Percentiles rank a stretch among this genome's conserved stretches.
Conservation (phyloP, 2,329 filamentous ascomycete genomes). For the Fusarium buharicum region DNA sequence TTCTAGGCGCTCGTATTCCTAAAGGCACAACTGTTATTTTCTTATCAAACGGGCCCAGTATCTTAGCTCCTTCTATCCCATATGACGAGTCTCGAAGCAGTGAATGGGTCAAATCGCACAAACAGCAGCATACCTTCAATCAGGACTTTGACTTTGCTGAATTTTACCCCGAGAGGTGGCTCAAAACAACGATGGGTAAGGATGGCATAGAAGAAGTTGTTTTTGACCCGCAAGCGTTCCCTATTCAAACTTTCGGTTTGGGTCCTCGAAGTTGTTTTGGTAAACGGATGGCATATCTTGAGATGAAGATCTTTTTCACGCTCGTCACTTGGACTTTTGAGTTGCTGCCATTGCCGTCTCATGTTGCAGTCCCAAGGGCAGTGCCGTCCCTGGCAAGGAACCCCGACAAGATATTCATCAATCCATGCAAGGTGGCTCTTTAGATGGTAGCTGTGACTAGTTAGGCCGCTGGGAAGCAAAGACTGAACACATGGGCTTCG, state of each 20-base stretch:
- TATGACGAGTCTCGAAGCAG: constrained; percentile 19
- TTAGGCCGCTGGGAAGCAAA: no score
- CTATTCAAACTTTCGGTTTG: constrained; percentile 49
- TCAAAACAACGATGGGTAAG: not conserved
- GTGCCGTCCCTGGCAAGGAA: constrained; percentile 6
- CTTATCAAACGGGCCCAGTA: constrained; percentile 19
- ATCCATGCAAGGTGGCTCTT: not conserved
- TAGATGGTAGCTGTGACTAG: not conserved
- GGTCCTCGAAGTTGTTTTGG: constrained; percentile 54
- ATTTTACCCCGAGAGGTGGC: constrained; percentile 32
- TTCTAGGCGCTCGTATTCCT: constrained; percentile 19
- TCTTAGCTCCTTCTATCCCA: constrained; percentile 7
- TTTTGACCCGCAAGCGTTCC: constrained; percentile 48
- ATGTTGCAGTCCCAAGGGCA: not conserved
- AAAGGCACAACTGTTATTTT: constrained; percentile 29
- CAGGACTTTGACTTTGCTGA: constrained; percentile 1
- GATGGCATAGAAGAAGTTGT: constrained; percentile 7
- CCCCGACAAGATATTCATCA: constrained; percentile 10
- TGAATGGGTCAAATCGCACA: constrained; percentile 7
- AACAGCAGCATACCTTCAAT: not conserved
- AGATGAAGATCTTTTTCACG: constrained; percentile 45
- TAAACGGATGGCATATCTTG: constrained; percentile 44
- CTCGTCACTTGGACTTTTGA: constrained; percentile 47
- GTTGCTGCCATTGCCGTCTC: constrained; percentile 1
- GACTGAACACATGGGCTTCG: no score